Base-by-base conservation (phyloP, 1,284 basidiomycete species). In the Phellopilus nigrolimitatus region DNA sequence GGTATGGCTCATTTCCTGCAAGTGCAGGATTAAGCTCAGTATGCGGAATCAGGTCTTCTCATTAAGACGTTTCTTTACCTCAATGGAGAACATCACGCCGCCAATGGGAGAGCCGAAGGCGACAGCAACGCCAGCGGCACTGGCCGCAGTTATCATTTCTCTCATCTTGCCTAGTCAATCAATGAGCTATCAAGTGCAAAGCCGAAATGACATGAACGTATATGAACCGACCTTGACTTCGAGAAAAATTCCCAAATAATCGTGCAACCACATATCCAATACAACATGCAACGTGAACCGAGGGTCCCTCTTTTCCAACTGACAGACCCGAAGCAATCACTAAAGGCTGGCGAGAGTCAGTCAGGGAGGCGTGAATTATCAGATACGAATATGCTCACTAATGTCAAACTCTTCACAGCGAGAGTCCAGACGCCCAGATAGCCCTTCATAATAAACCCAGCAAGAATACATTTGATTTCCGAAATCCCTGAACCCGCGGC, bases 401-500 rank as follows among this genome's bases (percentile, higher is more conserved):
- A 69, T 6, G 93, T 93, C 33, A 98, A 70, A 61, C 88, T 91
- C 73, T 98, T 98, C 66, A 97, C 88, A 55, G 84, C 73, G 57
- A 98, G 84, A 0, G 95, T 99, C 67, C 85, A 82, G 55, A 89
- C 82, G 9, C 92, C 88, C 33, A 99, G 76, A 65, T 90, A 99
- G 0, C 93, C 93, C 66, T 95, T 86, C 85, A 99, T 98, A 61
- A 94, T 79, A 68, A 99, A 99, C 1, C 97, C 97, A 4, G 91
- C 91, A 17, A 99, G 72, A 60, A 99, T 98, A 67, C 95, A 98
- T 65, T 99, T 99, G 71, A 99, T 98, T 69, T 99, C 97, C 21
- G 94, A 93, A 54, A 99, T 99, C 49, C 97, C 97, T 55, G 94
- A 97, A 3, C 97, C 95, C 6, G 97, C 97, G 7, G 97, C 94